Evolutionary conservation across 345 rosid genomes (phyloP).

Genomic region (Acer campestre): DNA sequence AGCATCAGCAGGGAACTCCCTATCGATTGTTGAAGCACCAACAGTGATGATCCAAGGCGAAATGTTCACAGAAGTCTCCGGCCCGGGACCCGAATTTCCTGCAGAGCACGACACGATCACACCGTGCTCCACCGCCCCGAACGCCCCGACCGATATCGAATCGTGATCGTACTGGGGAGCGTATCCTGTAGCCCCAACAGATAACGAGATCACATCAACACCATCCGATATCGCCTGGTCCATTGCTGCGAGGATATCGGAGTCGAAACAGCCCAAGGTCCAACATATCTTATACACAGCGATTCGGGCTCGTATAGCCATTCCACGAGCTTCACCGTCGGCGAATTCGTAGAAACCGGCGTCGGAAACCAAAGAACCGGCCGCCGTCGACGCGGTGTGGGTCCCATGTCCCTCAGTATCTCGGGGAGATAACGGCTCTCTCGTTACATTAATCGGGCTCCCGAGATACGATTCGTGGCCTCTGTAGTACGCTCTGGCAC

Average conservation of each 20-base stretch:
- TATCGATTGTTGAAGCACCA: conserved; percentile 83
- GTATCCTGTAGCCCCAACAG: conserved; percentile 74
- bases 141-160: conserved; percentile 83
- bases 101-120: conserved; percentile 87
- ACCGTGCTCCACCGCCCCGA: conserved; percentile 65
- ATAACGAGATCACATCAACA: conserved; percentile 79
- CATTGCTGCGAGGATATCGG: conserved; percentile 94
- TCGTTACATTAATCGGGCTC: conserved; percentile 39
- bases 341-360: conserved; percentile 73
- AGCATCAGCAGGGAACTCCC: conserved; percentile 86
- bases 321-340: conserved; percentile 76
- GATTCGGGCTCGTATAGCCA: conserved; percentile 80
- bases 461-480: conserved; percentile 53
- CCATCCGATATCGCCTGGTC: conserved; percentile 85
- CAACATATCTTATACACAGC: conserved; percentile 93
- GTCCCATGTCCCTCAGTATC: conserved; percentile 94
- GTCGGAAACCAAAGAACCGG: conserved; percentile 65
- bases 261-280: conserved; percentile 77
- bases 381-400: conserved; percentile 87
- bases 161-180: conserved; percentile 73
- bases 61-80: conserved; percentile 69
- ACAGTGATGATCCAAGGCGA: conserved; percentile 95
- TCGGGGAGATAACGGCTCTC: conserved; percentile 65
- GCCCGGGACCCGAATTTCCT: conserved; percentile 87
- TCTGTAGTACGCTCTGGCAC: conserved; percentile 68